Evolutionary conservation across 2,329 filamentous ascomycete species (phyloP).

Genomic region (Cladosporium sp.): DNA sequence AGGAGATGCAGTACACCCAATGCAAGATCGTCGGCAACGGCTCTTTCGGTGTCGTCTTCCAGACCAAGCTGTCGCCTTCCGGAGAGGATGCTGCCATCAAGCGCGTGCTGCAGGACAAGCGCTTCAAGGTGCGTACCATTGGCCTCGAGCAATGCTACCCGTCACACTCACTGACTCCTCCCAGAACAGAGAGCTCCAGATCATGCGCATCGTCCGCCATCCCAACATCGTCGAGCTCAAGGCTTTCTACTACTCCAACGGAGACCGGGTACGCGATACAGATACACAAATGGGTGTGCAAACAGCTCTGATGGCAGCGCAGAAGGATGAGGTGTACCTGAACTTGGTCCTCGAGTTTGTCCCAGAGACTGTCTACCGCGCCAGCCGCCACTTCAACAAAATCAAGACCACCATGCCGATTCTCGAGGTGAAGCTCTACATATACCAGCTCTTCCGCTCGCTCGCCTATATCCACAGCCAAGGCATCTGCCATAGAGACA

Average conservation of each 20-base stretch:
- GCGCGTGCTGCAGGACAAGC: constrained; percentile 96
- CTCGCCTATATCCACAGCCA: constrained; percentile 99
- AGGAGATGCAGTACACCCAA: constrained; percentile 96
- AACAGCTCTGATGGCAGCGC: constrained; percentile 39
- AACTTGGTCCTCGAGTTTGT: constrained; percentile 98
- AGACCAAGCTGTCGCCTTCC: constrained; percentile 96
- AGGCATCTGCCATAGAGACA: constrained; percentile 97
- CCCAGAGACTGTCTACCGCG: constrained; percentile 96
- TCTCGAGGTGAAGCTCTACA: constrained; percentile 98
- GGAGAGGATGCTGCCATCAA: constrained; percentile 99
- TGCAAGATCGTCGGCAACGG: constrained; percentile 99
- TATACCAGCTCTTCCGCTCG: constrained; percentile 97
- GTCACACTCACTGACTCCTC: constrained; percentile 29
- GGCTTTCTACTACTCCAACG: constrained; percentile 99
- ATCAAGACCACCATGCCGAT: constrained; percentile 99
- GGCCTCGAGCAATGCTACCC: constrained; percentile 16
- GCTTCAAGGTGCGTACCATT: constrained; percentile 77
- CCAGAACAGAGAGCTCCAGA: constrained; percentile 97
- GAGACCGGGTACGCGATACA: constrained; percentile 72
- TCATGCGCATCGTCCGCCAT: constrained; percentile 98
- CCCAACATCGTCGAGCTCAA: constrained; percentile 99
- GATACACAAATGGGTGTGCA: constrained; percentile 39
- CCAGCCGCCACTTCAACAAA: constrained; percentile 99
- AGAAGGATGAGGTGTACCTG: constrained; percentile 93
- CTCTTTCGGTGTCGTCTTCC: constrained; percentile 97